These are phyloP conservation scores for Gynandropsis gynandra DNA, from an alignment of 345 rosid species.

Conservation along the genomic window DNA sequence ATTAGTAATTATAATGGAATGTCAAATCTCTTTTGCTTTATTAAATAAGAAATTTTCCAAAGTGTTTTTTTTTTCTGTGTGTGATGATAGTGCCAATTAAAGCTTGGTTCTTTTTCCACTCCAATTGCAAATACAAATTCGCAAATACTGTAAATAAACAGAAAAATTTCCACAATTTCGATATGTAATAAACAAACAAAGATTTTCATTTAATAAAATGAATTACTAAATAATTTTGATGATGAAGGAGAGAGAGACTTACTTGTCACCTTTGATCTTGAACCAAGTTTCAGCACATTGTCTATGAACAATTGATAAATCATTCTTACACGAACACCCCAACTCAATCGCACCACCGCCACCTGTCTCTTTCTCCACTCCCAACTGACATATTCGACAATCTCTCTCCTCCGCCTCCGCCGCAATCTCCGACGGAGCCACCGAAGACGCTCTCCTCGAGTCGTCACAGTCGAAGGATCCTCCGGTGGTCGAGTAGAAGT, in stretches of 20 bases:
- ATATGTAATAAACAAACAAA: no score
- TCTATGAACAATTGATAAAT: conserved; percentile 77
- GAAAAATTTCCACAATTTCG: no score
- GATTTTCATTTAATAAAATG: no score
- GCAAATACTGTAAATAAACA: no score
- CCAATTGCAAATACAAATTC: no score
- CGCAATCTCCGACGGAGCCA: conserved; percentile 36
- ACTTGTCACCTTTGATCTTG: conserved; percentile 80
- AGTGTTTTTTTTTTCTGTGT: no score
- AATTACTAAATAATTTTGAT: conserved; percentile 1
- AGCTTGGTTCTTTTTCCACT: no score
- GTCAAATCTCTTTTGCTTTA: no score
- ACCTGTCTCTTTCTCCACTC: conserved; percentile 52
- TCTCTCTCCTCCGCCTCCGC: conserved; percentile 36
- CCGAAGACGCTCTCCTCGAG: conserved; percentile 58
- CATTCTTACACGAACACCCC: conserved; percentile 83
- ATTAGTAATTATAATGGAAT: no score
- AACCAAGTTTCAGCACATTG: conserved; percentile 91
- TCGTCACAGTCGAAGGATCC: conserved; percentile 48
- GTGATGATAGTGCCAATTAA: no score
- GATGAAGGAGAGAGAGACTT: conserved; percentile 23
- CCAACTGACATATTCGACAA: conserved; percentile 81
- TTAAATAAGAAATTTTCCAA: no score
- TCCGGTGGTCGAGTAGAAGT: conserved; percentile 55
- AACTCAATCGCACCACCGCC: conserved; percentile 54